Percentiles rank a stretch among this genome's conserved stretches.
Evolutionary conservation across 306 rosid species (phyloP).

Genomic region (Medicago arabica): DNA sequence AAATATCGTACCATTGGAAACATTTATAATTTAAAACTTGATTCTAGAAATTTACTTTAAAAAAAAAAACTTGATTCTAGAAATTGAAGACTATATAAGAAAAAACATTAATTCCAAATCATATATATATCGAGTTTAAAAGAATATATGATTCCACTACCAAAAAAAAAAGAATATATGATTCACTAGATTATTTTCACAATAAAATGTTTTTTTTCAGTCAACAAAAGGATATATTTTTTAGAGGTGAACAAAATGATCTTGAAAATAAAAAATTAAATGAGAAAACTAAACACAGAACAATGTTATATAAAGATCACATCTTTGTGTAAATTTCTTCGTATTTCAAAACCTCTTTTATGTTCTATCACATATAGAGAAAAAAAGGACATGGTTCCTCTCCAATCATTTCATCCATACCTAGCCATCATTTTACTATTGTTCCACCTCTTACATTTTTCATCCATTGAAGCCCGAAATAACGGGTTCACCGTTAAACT

Average conservation of each 20-base stretch:
- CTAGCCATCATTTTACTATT: background rate
- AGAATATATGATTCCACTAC: too few relatives aligned
- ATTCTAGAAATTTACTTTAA: background rate
- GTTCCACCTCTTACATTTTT: background rate
- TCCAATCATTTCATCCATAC: background rate
- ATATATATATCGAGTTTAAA: too few relatives aligned
- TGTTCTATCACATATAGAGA: background rate
- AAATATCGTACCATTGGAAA: background rate
- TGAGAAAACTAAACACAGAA: too few relatives aligned
- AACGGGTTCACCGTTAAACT: background rate
- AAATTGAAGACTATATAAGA: background rate
- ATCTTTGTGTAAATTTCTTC: background rate
- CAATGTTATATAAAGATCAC: background rate
- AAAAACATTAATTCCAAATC: background rate
- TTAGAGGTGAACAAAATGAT: too few relatives aligned
- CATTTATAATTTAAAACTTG: background rate
- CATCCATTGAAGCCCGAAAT: background rate
- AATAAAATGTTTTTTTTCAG: too few relatives aligned
- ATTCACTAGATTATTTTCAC: background rate
- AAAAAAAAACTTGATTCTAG: background rate
- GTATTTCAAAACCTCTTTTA: background rate
- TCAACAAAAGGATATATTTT: too few relatives aligned
- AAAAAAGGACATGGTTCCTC: background rate
- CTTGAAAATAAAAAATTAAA: background rate
- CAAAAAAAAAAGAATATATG: too few relatives aligned